Base-by-base conservation (phyloP, 306 rosid species). In the Fragaria vesca region DNA sequence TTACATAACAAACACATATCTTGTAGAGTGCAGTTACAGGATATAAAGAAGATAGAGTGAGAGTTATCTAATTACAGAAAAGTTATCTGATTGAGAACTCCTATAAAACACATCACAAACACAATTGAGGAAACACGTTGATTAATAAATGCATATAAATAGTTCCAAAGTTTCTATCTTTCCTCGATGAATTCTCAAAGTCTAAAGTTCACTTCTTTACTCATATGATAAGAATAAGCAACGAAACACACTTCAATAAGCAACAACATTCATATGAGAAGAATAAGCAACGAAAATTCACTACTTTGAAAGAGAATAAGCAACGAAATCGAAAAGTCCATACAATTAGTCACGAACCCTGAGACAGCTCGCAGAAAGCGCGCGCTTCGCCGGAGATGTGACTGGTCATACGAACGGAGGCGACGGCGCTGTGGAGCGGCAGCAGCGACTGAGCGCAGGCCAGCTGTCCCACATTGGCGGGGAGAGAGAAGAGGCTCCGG, bases 291-390 rank as follows among this genome's bases (percentile, higher is more conserved):
- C 6, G 3, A 61, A 30, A 34, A 13, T 36, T 36, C 42, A 62
- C 68, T 28, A 36, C 24, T 65, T 17, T 4, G 11, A 4, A 51
- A 21, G 1, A 26, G 7, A 20, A 12, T 2, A 50, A 5, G 21
- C 50, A 34, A 52, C 21, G 46, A 52, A 38, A 34, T 6, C 1
- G 38, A 20, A 54, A 51, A 51, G 63, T 38, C 20, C 26, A 40
- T 28, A 74, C 78, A 74, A 60, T 72, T 70, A 40, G 43, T 40
- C 43, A 78, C 70, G 81, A 78, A 86, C 94, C 91, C 87, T 86
- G 90, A 73, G 91, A 90, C 85, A 90, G 74, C 75, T 90, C 90
- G 72, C 91, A 86, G 70, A 80, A 86, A 72, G 90, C 84, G 72
- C 91, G 88, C 36, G 80, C 84, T 69, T 86, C 79, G 28, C 78